Base-by-base conservation (phyloP, 1,139 yeast genomes). In the Debaryomycetaceae sp. region DNA sequence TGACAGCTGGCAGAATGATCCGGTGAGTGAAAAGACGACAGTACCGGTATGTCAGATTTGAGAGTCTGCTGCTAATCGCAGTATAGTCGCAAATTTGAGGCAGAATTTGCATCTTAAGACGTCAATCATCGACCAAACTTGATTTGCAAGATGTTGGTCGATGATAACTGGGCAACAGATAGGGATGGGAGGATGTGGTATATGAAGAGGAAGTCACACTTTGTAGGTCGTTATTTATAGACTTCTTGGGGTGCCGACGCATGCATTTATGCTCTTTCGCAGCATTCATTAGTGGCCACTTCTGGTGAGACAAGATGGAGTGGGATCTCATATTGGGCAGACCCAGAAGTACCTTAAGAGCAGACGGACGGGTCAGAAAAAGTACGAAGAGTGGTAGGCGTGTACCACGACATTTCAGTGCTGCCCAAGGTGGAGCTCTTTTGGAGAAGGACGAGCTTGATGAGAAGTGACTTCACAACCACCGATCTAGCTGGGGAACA, bases 261-360 rank as follows among this genome's bases (percentile, higher is more conserved):
- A 1, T 88, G 96, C 63, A 90, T 91, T 49, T 98, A 91, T 63
- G 91, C 98, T 0, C 98, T 91, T 62, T 90, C 97, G 0, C 95
- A 86, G 58, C 76, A 75, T 46, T 96, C 98, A 0, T 97, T 91
- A 1, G 74, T 91, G 83, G 80, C 82, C 40, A 82, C 96, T 63
- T 90, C 23, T 87, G 78, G 63, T 76, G 67, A 46, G 83, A 80
- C 46, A 73, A 80, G 47, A 58, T 59, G 13, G 91, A 80, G 60
- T 90, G 90, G 64, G 72, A 75, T 75, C 87, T 45, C 81, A 87
- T 54, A 83, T 91, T 52, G 98, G 93, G 67, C 96, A 91, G 65
- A 88, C 91, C 66, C 93, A 63, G 98, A 97, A 0, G 72, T 90
- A 42, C 98, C 98, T 4, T 62, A 60, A 48, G 60, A 73, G 41